Percentiles rank a stretch among this genome's conserved stretches.
Conservation (phyloP, 805 yeast species). For the Saturnispora kantuleensis region DNA sequence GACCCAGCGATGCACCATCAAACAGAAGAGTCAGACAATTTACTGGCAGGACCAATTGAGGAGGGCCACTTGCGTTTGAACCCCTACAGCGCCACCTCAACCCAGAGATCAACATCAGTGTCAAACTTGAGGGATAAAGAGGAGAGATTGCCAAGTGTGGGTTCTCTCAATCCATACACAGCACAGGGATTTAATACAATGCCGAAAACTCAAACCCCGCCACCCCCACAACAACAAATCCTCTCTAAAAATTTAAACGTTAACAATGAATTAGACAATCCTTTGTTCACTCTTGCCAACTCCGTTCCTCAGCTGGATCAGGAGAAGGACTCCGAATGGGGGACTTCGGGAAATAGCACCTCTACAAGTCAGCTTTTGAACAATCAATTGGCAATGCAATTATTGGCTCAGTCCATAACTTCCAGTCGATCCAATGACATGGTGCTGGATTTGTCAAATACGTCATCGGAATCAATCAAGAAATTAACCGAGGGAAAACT, state of each 20-base stretch:
- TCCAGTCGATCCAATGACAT: not conserved
- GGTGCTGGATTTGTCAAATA: not conserved
- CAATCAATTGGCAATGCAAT: constrained; percentile 4
- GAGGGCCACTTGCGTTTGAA: not conserved
- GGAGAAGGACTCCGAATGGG: not conserved
- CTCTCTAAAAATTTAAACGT: not conserved
- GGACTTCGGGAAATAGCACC: not conserved
- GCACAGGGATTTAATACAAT: not conserved
- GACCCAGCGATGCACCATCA: not conserved
- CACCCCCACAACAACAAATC: no score
- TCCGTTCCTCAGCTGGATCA: constrained; percentile 14
- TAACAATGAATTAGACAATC: constrained; percentile 17
- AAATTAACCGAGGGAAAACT: constrained; percentile 7
- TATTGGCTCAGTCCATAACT: constrained; percentile 4
- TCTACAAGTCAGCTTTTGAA: not conserved
- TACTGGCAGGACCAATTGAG: not conserved
- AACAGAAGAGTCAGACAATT: constrained; percentile 1
- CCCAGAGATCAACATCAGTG: constrained; percentile 2
- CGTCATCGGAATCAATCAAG: not conserved
- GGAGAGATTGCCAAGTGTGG: constrained; percentile 4
- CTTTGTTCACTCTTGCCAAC: constrained; percentile 24
- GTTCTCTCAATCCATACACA: constrained; percentile 3
- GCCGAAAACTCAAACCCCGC: no score
- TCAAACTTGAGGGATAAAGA: constrained; percentile 2
- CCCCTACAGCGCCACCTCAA: constrained; percentile 1